Conservation (phyloP, 2,329 filamentous ascomycete genomes). For the Chaetomium sp. region DNA sequence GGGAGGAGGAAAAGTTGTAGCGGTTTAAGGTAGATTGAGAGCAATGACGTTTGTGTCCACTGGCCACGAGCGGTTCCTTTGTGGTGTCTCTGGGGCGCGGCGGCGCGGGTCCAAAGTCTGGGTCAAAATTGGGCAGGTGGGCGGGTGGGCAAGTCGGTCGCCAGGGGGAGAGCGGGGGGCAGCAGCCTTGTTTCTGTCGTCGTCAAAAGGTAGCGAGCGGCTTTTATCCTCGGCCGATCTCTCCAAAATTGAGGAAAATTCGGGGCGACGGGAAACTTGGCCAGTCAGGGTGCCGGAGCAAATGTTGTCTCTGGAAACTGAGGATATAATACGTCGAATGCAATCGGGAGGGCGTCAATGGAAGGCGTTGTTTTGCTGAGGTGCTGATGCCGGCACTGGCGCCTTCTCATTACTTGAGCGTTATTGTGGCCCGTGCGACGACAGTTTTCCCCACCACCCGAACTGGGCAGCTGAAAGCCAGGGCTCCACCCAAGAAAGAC, state of each 20-base stretch:
- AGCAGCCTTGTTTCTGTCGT: background rate
- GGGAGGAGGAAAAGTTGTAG: background rate
- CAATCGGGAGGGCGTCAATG: background rate
- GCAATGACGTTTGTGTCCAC: slow-evolving; percentile 24
- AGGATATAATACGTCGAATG: slow-evolving; percentile 12
- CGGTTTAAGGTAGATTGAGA: slow-evolving; percentile 6
- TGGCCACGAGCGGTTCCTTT: slow-evolving; percentile 8
- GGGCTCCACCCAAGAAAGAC: background rate
- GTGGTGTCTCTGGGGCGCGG: slow-evolving; percentile 12
- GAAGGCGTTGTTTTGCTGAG: slow-evolving; percentile 10
- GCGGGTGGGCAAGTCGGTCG: slow-evolving; percentile 4
- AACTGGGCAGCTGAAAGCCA: background rate
- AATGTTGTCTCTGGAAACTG: slow-evolving; percentile 1
- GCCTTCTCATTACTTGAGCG: background rate
- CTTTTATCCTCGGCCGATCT: background rate
- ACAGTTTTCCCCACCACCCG: slow-evolving; percentile 6
- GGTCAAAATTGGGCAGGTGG: slow-evolving; percentile 26
- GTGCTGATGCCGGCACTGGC: slow-evolving; percentile 6
- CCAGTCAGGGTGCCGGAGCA: background rate
- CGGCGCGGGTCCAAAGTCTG: slow-evolving; percentile 22
- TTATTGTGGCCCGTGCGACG: slow-evolving; percentile 8
- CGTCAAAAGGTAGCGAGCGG: background rate
- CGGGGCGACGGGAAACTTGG: background rate
- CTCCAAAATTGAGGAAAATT: background rate
- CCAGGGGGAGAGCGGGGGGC: background rate